Evolutionary conservation across 2,329 filamentous ascomycete genomes (phyloP), one percentile per base, ranked within the genome.

Genomic region (Xylaria digitata): DNA sequence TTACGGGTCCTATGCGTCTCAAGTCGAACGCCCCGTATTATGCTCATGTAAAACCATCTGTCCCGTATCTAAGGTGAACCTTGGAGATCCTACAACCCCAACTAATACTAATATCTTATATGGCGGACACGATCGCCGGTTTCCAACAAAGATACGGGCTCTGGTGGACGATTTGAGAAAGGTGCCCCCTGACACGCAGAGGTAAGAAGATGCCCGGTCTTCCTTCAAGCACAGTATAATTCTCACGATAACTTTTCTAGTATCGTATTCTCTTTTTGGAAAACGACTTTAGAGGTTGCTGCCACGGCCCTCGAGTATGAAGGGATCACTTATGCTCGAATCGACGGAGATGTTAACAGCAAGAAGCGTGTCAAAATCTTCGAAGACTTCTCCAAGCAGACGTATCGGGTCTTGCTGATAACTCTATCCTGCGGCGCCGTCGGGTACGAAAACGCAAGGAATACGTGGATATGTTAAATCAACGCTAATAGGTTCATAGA

Each of bases 371-470:
- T 21, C 43, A 17, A 46, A 46, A 11, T 19, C n/a, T 46, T 46
- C 3, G 43, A 19, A 46, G 19, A 19, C 43, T 21, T 46, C 17
- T 46, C 43, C 17, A 19, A 46, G 19, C 43, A 46, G 11, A 46
- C 6, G n/a, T 21, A 46, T 21, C 43, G 21, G 7, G 43, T 46
- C 43, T 21, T 46, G 8, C 37, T 62, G 8, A 42, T 55, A 40
- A 40, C 49, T 7, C 48, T 55, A 43, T 56, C 50, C 19, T 55
- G 50, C 19, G 60, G 52, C 17, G 42, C 42, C 23, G 50, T 62
- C 49, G 43, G 50, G 34, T 26, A 26, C 26, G 26, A 26, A 26
- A 26, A 26, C 26, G 59, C 17, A 19, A 48, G 52, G 42, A 37
- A 32, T 8, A 53, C 34, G 26, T 26, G 26, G 34, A 37, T 8